Evolutionary conservation across 257 asterid species (phyloP).

Genomic region (Ocimum tenuiflorum): DNA sequence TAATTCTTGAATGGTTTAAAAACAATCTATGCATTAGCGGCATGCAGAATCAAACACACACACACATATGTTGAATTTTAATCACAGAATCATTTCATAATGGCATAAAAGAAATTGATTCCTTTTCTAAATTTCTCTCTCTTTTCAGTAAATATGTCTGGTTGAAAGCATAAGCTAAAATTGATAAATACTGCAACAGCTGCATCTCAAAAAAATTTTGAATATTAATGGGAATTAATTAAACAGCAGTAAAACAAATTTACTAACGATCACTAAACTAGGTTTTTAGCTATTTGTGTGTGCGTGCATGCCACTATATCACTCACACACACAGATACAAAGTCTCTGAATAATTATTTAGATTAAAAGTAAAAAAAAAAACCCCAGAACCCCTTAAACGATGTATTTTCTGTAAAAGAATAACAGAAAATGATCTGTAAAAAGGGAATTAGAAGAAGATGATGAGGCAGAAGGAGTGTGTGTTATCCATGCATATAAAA

Average conservation of each 20-base stretch:
- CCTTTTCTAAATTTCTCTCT: too few species aligned
- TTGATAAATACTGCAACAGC: neutral
- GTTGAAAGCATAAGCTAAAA: constrained; percentile 1
- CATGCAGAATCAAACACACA: neutral
- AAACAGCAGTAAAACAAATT: neutral
- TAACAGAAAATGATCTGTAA: neutral
- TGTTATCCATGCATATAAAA: constrained; percentile 14
- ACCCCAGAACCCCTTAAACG: neutral
- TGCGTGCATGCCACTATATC: neutral
- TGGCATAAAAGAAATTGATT: too few species aligned
- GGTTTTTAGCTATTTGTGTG: neutral
- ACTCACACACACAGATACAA: neutral
- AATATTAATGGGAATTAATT: neutral
- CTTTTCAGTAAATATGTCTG: neutral
- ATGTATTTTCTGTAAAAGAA: neutral
- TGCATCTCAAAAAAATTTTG: neutral
- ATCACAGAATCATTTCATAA: neutral
- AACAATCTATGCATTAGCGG: neutral
- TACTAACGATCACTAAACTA: neutral
- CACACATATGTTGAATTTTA: neutral
- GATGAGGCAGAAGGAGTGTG: neutral
- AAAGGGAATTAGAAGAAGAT: neutral
- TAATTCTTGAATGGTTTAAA: neutral
- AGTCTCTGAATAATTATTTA: neutral
- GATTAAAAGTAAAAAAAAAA: neutral